Evolutionary conservation across 179 eudicot species (phyloP), one percentile per base, ranked within the genome.

Genomic region (Nepenthes alata): DNA sequence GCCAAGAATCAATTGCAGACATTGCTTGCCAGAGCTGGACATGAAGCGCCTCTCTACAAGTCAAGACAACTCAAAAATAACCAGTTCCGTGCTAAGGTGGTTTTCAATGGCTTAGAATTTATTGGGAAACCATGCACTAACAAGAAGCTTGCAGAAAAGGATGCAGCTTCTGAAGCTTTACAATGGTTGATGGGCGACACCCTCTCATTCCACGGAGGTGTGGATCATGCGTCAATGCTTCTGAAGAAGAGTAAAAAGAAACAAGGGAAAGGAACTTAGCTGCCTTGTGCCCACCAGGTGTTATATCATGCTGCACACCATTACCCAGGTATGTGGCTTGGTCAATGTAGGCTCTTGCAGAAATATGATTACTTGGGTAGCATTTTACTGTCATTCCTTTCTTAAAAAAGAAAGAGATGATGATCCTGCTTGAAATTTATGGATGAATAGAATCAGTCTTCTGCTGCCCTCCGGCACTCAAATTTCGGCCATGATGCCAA

Each of bases 131-230:
- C 96, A 55, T 71, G 84, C 71, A 77, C 67, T 65, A 91, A 69
- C 74, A 91, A 88, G 74, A 91, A 84, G 78, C 80, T 70, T 58
- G 94, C 97, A 8, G 97, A 91, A 67, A 91, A 91, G 62, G 90
- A 84, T 62, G 97, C 96, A 6, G 97, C 97, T 56, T 74, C 81
- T 35, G 87, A 83, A 73, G 97, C 94, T 68, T 41, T 91, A 50
- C 72, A 67, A 59, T 91, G 94, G 96, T 68, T 91, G 80, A 81
- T 76, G 67, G 94, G 96, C 6, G 96, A 81, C 41, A 75, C 79
- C 63, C 81, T 80, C 54, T 80, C 95, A 37, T 75, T 83, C 41
- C 61, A 67, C 35, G 77, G 69, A 15, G 76, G 82, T 45, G 62
- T 88, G 14, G 77, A 78, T 57, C 75, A 83, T 57, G 72, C 88